Evolutionary conservation across 1,139 yeast species (phyloP).

Genomic region (Lizanozyma gosingica): DNA sequence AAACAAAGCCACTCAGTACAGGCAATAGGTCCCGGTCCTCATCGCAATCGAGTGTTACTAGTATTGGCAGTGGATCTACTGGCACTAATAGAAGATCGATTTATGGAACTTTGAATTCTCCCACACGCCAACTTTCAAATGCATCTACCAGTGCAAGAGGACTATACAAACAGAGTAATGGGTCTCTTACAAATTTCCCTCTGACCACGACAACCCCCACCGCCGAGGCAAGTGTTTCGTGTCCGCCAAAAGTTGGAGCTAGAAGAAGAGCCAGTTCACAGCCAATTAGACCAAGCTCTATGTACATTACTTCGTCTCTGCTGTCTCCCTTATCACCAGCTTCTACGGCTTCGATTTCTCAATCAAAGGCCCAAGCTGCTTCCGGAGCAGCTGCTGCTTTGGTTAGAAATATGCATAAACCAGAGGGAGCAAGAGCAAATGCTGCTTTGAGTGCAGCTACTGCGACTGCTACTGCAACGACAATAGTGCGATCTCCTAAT

Average conservation of each 20-base stretch:
- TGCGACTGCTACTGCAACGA: constrained; percentile 6
- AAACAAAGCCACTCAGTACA: constrained; percentile 10
- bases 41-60: constrained; percentile 19
- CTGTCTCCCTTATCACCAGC: not conserved
- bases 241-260: constrained; percentile 9
- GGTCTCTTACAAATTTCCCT: not conserved
- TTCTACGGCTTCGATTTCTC: constrained; percentile 13
- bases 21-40: constrained; percentile 13
- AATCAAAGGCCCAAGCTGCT: constrained; percentile 11
- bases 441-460: constrained; percentile 3
- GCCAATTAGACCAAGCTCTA: constrained; percentile 14
- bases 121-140: constrained; percentile 1
- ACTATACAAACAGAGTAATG: not conserved
- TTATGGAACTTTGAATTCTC: constrained; percentile 1
- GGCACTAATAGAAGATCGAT: constrained; percentile 5
- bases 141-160: constrained; percentile 2
- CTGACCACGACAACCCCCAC: constrained; percentile 3
- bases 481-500: constrained; percentile 8
- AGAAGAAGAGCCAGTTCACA: constrained; percentile 34
- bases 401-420: constrained; percentile 7
- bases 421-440: too few relatives aligned
- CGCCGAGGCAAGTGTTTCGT: constrained; percentile 1
- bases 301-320: not conserved
- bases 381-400: constrained; percentile 32
- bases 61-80: constrained; percentile 13